Percentiles rank a stretch among this genome's conserved stretches.
Conservation (phyloP, 257 asterid genomes). For the Solanum arcanum region DNA sequence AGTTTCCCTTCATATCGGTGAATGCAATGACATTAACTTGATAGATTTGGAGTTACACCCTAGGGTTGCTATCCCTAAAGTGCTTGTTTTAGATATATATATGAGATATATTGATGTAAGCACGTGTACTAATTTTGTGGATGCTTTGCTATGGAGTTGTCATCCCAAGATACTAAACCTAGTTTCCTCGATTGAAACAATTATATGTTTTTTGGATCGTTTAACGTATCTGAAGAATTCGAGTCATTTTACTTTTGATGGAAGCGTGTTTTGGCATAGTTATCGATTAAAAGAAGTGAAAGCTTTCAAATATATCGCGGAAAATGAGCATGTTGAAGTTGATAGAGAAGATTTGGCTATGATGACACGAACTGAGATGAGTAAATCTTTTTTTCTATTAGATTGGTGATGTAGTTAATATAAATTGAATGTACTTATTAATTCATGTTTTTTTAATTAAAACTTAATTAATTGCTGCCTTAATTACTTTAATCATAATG, state of each 20-base stretch:
- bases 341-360: background rate
- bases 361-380: background rate
- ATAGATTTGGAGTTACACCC: background rate
- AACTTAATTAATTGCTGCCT: no score
- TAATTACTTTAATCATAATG: background rate
- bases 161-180: background rate
- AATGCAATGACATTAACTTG: background rate
- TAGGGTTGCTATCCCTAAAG: background rate
- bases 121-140: background rate
- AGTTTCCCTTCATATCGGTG: background rate
- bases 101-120: background rate
- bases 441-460: background rate
- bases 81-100: background rate
- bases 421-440: background rate
- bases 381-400: background rate
- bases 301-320: background rate
- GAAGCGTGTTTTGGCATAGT: background rate
- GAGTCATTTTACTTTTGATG: background rate
- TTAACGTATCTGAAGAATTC: background rate
- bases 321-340: background rate
- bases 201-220: background rate
- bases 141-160: background rate
- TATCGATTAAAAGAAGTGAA: background rate
- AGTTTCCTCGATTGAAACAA: background rate
- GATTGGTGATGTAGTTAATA: background rate